phyloP scores from a whole-genome alignment of 208 protist species.

The Histomonas meleagridis region DNA sequence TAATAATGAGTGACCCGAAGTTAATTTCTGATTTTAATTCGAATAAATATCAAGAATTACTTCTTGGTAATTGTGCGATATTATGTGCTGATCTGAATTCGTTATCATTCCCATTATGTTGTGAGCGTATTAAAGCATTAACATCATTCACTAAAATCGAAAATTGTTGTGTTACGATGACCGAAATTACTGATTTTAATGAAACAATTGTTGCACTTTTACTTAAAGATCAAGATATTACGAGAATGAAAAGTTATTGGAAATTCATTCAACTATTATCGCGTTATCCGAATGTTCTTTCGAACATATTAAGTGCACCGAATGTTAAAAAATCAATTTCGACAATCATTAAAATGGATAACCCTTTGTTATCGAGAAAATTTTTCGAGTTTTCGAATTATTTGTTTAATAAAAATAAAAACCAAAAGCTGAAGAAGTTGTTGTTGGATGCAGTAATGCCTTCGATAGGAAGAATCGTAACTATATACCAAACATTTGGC shows the following conservation, averaged over 20 bases:
- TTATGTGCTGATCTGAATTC: not conserved
- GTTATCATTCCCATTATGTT: not conserved
- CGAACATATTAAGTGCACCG: not conserved
- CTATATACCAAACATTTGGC: too few relatives aligned
- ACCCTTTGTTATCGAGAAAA: not conserved
- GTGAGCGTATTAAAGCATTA: not conserved
- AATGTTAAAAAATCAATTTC: not conserved
- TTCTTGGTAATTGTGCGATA: not conserved
- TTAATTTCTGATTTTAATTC: not conserved
- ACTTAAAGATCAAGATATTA: not conserved
- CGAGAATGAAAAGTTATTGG: not conserved
- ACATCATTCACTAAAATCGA: not conserved
- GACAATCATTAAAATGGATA: not conserved
- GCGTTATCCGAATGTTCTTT: not conserved
- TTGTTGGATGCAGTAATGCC: too few relatives aligned
- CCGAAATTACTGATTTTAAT: not conserved
- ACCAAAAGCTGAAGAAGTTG: too few relatives aligned
- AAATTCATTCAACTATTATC: not conserved
- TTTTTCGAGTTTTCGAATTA: too few relatives aligned
- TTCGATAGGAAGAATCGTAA: too few relatives aligned
- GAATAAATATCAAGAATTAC: not conserved
- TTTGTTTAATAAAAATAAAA: too few relatives aligned
- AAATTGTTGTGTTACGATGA: not conserved
- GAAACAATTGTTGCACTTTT: not conserved
- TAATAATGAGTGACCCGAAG: not conserved